Evolutionary conservation across 2,329 filamentous ascomycete species (phyloP).

Genomic region (Dactylellina drechsleri): DNA sequence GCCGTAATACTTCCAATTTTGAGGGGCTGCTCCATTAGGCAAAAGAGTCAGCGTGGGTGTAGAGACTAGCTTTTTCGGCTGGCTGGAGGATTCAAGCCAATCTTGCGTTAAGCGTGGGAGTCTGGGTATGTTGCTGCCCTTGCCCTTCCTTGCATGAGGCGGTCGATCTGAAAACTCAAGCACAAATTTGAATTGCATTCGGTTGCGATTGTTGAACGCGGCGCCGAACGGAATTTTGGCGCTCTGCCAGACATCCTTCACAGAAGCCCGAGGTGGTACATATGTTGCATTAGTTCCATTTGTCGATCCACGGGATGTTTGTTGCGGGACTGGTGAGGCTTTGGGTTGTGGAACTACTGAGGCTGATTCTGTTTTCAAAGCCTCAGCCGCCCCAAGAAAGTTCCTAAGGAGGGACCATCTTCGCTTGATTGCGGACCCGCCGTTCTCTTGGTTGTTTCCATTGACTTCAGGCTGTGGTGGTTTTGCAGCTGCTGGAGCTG

Average conservation of each 20-base stretch:
- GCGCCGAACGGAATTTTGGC: conserved; percentile 60
- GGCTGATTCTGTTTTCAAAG: conserved; percentile 29
- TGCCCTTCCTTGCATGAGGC: conserved; percentile 65
- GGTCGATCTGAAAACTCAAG: conserved; percentile 72
- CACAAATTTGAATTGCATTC: conserved; percentile 73
- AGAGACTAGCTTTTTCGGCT: conserved; percentile 29
- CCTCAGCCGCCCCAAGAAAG: conserved; percentile 45
- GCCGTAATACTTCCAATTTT: conserved; percentile 70
- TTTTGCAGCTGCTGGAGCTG: conserved; percentile 17
- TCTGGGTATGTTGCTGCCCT: conserved; percentile 70
- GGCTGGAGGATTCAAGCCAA: conserved; percentile 65
- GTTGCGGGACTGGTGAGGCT: conserved; percentile 22
- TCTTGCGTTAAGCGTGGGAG: conserved; percentile 77
- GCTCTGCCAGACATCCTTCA: conserved; percentile 54
- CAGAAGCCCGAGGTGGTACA: conserved; percentile 31
- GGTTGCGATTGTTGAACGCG: conserved; percentile 64
- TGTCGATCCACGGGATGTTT: conserved; percentile 23
- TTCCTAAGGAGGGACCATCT: conserved; percentile 52
- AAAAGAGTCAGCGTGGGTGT: conserved; percentile 32
- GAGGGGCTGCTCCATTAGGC: conserved; percentile 30
- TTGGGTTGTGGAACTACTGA: conserved; percentile 24
- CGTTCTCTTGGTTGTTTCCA: conserved; percentile 60
- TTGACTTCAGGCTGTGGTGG: conserved; percentile 59
- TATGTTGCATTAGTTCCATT: conserved; percentile 58
- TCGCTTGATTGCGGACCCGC: conserved; percentile 58